A percentile compares a stretch with the other conserved stretches of the same genome.
Evolutionary conservation across 805 yeast species (phyloP).

Genomic region (Groenewaldozyma salmanticensis): DNA sequence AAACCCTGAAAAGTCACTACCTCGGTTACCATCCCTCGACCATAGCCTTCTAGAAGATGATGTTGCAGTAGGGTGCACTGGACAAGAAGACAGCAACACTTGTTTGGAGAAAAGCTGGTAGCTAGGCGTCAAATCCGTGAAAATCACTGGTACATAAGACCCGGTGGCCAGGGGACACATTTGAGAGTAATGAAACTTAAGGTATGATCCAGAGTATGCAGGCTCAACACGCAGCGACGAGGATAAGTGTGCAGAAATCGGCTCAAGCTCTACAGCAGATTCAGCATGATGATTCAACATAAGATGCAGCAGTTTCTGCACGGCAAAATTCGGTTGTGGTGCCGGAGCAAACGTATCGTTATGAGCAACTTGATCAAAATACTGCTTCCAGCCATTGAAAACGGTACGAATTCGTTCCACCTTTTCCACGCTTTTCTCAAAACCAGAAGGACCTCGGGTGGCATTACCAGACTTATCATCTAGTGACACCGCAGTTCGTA

Average conservation of each 20-base stretch:
- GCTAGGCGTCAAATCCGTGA: conserved; percentile 45
- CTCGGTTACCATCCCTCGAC: conserved; percentile 1
- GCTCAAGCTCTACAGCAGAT: conserved; percentile 14
- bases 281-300: conserved; percentile 37
- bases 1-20: conserved; percentile 1
- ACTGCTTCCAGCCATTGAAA: conserved; percentile 75
- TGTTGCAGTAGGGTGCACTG: conserved; percentile 17
- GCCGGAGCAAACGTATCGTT: conserved; percentile 26
- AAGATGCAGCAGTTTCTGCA: conserved; percentile 35
- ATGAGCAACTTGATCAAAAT: conserved; percentile 41
- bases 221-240: conserved; percentile 60
- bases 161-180: conserved; percentile 53
- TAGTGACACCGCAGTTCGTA: conserved; percentile 37
- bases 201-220: conserved; percentile 38
- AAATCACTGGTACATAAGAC: conserved; percentile 53
- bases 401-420: conserved; percentile 63
- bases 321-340: conserved; percentile 23
- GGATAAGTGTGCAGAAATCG: conserved; percentile 47
- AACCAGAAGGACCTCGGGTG: conserved; percentile 20
- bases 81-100: conserved; percentile 47
- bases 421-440: conserved; percentile 52
- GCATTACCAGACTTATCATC: conserved; percentile 8
- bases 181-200: conserved; percentile 34
- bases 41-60: conserved; percentile 6
- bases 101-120: conserved; percentile 48